These are phyloP conservation scores for Didymosphaeria variabile DNA, from an alignment of 2,329 filamentous ascomycete genomes.

Conservation along the genomic window DNA sequence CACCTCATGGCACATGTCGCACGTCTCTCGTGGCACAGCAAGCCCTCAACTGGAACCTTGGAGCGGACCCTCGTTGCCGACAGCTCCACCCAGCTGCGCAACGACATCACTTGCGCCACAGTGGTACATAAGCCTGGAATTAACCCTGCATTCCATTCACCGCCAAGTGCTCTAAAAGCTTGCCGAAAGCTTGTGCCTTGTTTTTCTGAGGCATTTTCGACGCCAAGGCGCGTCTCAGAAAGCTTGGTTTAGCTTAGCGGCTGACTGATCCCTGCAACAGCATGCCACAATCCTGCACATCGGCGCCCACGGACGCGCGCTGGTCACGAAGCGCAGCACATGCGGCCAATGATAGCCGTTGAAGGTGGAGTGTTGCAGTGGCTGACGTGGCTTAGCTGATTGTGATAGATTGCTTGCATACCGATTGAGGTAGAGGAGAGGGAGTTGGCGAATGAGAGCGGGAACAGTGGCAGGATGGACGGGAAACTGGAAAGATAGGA, in stretches of 20 bases:
- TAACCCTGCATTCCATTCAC: slow-evolving; percentile 22
- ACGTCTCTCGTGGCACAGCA: too few relatives aligned
- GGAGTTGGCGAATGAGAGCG: neutral
- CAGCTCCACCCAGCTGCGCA: neutral
- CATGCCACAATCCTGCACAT: neutral
- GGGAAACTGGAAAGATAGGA: neutral
- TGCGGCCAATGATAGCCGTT: neutral
- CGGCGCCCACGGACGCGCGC: slow-evolving; percentile 19
- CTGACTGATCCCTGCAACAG: slow-evolving; percentile 10
- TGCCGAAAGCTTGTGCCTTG: slow-evolving; percentile 38
- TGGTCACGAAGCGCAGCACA: slow-evolving; percentile 10
- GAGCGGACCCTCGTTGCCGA: neutral
- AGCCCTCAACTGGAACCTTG: neutral
- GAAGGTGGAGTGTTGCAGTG: neutral
- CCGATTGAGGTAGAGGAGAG: neutral
- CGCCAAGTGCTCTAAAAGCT: slow-evolving; percentile 37
- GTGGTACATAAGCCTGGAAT: slow-evolving; percentile 4
- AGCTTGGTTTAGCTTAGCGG: slow-evolving; percentile 38
- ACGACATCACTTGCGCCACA: slow-evolving; percentile 16
- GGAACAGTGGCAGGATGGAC: slow-evolving; percentile 12
- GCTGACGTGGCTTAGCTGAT: slow-evolving; percentile 10
- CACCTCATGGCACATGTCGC: too few relatives aligned
- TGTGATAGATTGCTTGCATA: neutral
- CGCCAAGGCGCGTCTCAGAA: slow-evolving; percentile 23
- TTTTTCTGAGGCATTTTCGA: slow-evolving; percentile 34